phyloP scores from a whole-genome alignment of 2,329 filamentous ascomycete genomes.

The Aureobasidium sp. region DNA sequence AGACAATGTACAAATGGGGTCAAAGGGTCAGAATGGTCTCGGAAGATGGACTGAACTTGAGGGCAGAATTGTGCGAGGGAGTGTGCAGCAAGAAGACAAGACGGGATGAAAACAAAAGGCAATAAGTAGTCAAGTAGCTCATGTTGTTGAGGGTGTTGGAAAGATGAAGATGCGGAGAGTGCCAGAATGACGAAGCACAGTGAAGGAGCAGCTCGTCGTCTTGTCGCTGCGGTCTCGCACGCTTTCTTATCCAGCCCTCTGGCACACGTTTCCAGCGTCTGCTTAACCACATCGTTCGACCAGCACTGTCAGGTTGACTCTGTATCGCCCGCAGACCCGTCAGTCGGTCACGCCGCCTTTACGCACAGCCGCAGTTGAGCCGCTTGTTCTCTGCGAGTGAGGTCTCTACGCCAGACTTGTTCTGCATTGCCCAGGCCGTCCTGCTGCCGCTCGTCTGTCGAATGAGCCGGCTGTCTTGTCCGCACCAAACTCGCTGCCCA shows the following conservation, averaged over 20 bases:
- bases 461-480: neutral
- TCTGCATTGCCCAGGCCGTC: neutral
- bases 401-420: constrained; percentile 6
- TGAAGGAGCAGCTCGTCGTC: neutral
- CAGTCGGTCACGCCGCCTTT: neutral
- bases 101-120: neutral
- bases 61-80: neutral
- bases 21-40: neutral
- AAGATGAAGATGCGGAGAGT: neutral
- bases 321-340: neutral
- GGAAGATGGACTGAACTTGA: neutral
- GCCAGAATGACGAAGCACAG: constrained; percentile 5
- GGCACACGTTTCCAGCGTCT: neutral
- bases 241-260: neutral
- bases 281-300: neutral
- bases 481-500: neutral
- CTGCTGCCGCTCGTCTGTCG: neutral
- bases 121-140: neutral
- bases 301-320: neutral
- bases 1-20: neutral
- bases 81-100: neutral
- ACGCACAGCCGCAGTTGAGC: constrained; percentile 11
- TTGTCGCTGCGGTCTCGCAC: neutral
- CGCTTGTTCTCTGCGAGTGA: constrained; percentile 8
- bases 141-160: neutral